Conservation (phyloP, 106 monocot species). For the Allium fistulosum region DNA sequence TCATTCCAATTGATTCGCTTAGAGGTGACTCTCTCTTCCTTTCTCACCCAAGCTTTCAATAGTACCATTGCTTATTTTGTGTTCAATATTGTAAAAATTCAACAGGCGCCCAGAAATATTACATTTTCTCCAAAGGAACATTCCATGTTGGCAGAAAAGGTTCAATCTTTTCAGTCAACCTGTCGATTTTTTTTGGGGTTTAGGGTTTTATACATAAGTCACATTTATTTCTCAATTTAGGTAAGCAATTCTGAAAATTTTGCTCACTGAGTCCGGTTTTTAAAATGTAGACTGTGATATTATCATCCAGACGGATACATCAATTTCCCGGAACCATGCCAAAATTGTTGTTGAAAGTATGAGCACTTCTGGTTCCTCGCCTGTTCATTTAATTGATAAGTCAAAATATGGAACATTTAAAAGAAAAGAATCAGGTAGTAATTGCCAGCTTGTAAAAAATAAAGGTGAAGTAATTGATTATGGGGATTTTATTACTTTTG, state of each 20-base stretch:
- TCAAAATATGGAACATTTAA: conserved; percentile 89
- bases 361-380: conserved; percentile 12
- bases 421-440: conserved; percentile 47
- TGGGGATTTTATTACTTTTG: conserved; percentile 73
- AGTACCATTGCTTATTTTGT: not conserved
- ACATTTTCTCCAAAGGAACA: conserved; percentile 76
- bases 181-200: not conserved
- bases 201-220: not conserved
- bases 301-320: conserved; percentile 69
- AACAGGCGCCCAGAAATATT: conserved; percentile 39
- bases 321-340: conserved; percentile 79
- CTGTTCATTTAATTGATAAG: conserved; percentile 46
- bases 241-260: too few species aligned
- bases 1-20: conserved; percentile 44
- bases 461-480: conserved; percentile 41
- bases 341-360: conserved; percentile 61
- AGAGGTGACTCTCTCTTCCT: conserved; percentile 31
- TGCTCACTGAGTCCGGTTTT: not conserved
- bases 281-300: conserved; percentile 73
- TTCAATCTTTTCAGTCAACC: conserved; percentile 9
- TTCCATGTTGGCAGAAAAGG: conserved; percentile 96
- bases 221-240: not conserved
- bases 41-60: not conserved
- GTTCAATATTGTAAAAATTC: not conserved
- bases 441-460: conserved; percentile 40